phyloP scores from a whole-genome alignment of 2,329 filamentous ascomycete species.

The Chrysosporium keratinophilum region DNA sequence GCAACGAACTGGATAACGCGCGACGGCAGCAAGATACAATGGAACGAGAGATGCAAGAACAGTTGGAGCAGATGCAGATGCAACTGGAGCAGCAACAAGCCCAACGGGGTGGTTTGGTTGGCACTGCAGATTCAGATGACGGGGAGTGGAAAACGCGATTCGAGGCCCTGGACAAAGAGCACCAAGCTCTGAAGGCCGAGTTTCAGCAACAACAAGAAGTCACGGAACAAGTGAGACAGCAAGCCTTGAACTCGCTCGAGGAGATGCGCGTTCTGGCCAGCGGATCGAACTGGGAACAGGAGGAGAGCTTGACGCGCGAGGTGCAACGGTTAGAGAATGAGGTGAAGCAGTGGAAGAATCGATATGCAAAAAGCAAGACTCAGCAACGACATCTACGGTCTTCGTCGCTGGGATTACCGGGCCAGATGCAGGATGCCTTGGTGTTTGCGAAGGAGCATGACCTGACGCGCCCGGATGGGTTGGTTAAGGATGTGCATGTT shows the following conservation, averaged over 20 bases:
- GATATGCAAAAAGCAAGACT: conserved; percentile 79
- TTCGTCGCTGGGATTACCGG: conserved; percentile 62
- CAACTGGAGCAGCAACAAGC: conserved; percentile 10
- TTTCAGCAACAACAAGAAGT: conserved; percentile 66
- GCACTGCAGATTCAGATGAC: conserved; percentile 28
- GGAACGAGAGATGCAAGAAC: conserved; percentile 52
- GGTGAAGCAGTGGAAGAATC: conserved; percentile 78
- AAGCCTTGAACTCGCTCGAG: conserved; percentile 69
- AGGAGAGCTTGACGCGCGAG: conserved; percentile 64
- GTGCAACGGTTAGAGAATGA: conserved; percentile 71
- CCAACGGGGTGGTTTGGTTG: neutral
- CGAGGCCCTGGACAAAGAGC: conserved; percentile 46
- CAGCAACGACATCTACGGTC: conserved; percentile 72
- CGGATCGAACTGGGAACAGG: conserved; percentile 65
- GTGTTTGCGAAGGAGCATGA: conserved; percentile 57
- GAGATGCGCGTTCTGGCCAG: conserved; percentile 85
- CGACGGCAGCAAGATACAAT: conserved; percentile 57
- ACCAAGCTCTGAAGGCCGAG: conserved; percentile 56
- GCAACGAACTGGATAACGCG: conserved; percentile 65
- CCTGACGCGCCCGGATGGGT: conserved; percentile 60
- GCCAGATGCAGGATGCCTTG: conserved; percentile 32
- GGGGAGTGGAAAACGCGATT: conserved; percentile 52
- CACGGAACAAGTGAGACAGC: conserved; percentile 74
- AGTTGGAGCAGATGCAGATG: conserved; percentile 41
- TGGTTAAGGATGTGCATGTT: conserved; percentile 83